Base-by-base conservation (phyloP, 2,329 filamentous ascomycete genomes). In the Epichloe baconii region DNA sequence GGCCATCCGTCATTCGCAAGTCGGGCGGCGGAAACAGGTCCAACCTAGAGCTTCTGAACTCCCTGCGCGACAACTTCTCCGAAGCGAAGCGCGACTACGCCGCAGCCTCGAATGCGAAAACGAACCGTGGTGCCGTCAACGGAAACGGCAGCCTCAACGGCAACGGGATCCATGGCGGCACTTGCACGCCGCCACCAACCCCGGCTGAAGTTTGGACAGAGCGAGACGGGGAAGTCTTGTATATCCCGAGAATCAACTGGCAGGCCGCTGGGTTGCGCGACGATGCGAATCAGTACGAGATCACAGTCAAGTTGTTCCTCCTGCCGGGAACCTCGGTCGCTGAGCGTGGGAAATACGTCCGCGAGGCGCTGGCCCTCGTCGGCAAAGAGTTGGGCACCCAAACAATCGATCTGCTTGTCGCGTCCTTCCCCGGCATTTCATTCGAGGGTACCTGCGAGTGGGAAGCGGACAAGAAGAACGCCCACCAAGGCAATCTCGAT, bases 241-340 rank as follows among this genome's bases (percentile, higher is more conserved):
- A 85, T 64, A 78, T 96, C 41, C 91, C 91, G 45, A 78, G 84
- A 41, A 80, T 91, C 64, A 80, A 88, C 66, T 86, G 85, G 74
- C 73, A 79, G 12, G 71, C 78, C 34, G 80, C 80, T 4, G 85
- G 85, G 0, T 73, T 98, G 44, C 75, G 80, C 35, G 93, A 98
- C 64, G 89, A 95, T 58, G 75, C 85, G 26, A 75, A 78, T 53
- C 83, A 89, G 58, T 98, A 98, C 71, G 89, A 96, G 64, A 89
- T 96, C 62, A 96, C 91, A 0, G 84, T 93, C 54, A 98, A 98
- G 70, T 71, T 98, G 21, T 98, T 98, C 73, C 94, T 93, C 68
- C 77, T 97, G 31, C 85, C 88, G 1, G 79, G 78, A 17, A 79
- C 87, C 49, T 75, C 83, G 10, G 70, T 79, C 2, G 74, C 76